Base-by-base conservation (phyloP, 345 rosid genomes). In the Atalantia buxifolia region DNA sequence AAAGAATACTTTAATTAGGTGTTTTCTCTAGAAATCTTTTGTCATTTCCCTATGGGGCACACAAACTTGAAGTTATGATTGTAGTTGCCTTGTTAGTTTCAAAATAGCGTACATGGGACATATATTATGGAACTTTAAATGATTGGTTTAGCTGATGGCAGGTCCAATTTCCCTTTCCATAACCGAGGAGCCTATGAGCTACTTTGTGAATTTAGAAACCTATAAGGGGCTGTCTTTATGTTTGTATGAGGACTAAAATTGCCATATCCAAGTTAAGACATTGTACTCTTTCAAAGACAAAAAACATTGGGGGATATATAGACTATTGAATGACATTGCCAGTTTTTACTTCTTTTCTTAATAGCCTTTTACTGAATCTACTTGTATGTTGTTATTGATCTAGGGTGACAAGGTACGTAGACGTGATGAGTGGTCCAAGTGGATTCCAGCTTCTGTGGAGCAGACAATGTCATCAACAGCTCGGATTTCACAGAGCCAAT, bases 371-470 rank as follows among this genome's bases (percentile, higher is more conserved):
- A 10, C 48, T 42, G 48, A 2, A 13, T 45, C 35, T 68, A 76
- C 73, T 67, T 27, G 66, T 53, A 61, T 74, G 79, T 66, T 79
- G 50, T 77, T 73, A 65, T 77, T 72, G 80, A 72, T 78, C 68
- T 69, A 96, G 99, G 97, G 86, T 78, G 90, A 92, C 81, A 89
- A 88, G 83, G 78, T 97, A 79, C 89, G 98, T 48, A 92, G 85
- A 83, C 90, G 88, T 30, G 87, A 88, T 77, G 91, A 85, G 50
- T 94, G 98, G 98, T 84, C 86, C 74, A 90, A 90, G 84, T 97
- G 98, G 98, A 82, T 86, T 81, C 86, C 84, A 45, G 78, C 81
- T 78, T 72, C 84, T 61, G 61, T 53, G 53, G 80, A 83, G 63
- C 66, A 70, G 67, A 66, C 74, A 35, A 35, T 60, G 50, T 53